Conservation (phyloP, 2,329 filamentous ascomycete species). For the Penicillium fuscoglaucum region DNA sequence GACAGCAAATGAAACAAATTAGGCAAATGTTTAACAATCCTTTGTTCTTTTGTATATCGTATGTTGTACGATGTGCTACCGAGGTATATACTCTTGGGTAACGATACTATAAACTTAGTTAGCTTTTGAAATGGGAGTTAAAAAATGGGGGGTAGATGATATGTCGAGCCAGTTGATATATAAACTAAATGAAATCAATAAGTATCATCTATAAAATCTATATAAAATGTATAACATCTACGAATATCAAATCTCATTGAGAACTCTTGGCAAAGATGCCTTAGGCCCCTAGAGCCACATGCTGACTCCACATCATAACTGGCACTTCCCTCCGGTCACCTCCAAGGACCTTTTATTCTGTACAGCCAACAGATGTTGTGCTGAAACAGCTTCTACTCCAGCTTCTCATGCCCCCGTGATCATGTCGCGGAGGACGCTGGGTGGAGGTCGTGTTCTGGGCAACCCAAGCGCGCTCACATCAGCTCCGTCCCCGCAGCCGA, state of each 20-base stretch:
- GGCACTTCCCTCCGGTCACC: constrained; percentile 11
- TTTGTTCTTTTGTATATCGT: background rate
- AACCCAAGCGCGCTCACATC: constrained; percentile 78
- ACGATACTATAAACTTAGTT: too few species aligned
- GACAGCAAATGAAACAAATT: constrained; percentile 1
- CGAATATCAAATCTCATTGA: background rate
- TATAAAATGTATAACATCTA: too few species aligned
- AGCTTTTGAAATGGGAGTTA: too few species aligned
- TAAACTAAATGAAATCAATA: background rate
- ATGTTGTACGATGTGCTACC: background rate
- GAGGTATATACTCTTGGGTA: background rate
- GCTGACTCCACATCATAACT: constrained; percentile 23
- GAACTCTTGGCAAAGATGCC: constrained; percentile 14
- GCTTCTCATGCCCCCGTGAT: constrained; percentile 42
- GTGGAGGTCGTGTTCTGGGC: constrained; percentile 87
- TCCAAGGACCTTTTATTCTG: constrained; percentile 13
- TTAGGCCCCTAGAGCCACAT: constrained; percentile 8
- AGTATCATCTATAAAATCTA: too few species aligned
- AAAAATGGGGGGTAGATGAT: too few species aligned
- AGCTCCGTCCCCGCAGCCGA: constrained; percentile 45
- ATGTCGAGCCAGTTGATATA: background rate
- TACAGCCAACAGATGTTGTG: constrained; percentile 23
- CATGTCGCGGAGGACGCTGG: constrained; percentile 85
- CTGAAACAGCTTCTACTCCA: constrained; percentile 18
- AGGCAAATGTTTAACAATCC: background rate